Evolutionary conservation across 768 basidiomycete genomes (phyloP), one percentile per base, ranked within the genome.

Genomic region (Boletus sp.): DNA sequence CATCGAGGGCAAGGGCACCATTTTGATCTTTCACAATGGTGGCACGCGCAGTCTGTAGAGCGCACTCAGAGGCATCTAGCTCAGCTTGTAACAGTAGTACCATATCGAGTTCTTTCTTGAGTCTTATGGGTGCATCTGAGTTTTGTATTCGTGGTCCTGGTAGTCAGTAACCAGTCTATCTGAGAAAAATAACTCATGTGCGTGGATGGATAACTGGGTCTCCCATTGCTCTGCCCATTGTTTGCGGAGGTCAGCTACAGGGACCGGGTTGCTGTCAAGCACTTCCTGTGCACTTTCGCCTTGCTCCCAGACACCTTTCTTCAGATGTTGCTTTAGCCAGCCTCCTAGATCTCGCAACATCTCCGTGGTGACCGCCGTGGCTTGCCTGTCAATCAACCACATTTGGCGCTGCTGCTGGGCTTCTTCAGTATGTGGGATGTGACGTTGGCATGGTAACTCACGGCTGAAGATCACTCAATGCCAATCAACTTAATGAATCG

Each of bases 11-110:
- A 2, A 39, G 18, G 28, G 3, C 20, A 5, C 9, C 36, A 30
- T 10, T 15, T 33, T 1, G 11, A 8, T 50, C 50, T 15, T 57
- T 58, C 0, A 49, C 20, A 3, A 75, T 54, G 0, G 55, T 40
- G 0, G 28, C 18, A 17, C 47, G 46, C 3, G 62, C 60, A 10
- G 44, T 46, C 17, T 61, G 33, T 8, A 74, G 65, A 1, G 66
- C 54, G 2, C 50, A 57, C 15, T 75, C 68, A 0, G 71, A 51
- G 11, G 33, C 45, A 6, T 73, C 66, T 6, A 73, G 36, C 14
- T 71, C 54, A 0, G 67, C 64, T 52, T 75, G 74, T 2, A 77
- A 14, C 5, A 56, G 18, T 0, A 62, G 42, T 2, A 28, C n/a
- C n/a, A n/a, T 35, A 2, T 61, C 44, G 1, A 61, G 57, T 3